Conservation (phyloP, 176 grass and related monocot species). For the Carex scoparia region DNA sequence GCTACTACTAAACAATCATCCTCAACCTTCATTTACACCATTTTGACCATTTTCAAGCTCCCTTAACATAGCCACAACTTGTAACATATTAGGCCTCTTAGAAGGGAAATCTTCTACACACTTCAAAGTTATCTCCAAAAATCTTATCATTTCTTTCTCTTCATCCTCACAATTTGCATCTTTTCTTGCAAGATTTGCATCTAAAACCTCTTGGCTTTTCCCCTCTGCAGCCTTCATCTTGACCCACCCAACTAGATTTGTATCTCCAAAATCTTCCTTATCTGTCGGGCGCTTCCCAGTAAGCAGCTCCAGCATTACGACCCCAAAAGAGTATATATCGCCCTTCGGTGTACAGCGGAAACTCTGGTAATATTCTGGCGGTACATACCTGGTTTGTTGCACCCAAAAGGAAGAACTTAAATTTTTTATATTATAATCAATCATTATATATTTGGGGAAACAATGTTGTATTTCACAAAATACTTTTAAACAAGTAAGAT, state of each 20-base stretch:
- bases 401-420: background rate
- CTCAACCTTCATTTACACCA: background rate
- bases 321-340: slow-evolving; percentile 94
- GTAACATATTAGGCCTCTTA: slow-evolving; percentile 80
- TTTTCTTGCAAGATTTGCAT: slow-evolving; percentile 39
- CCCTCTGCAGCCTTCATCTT: slow-evolving; percentile 87
- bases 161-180: background rate
- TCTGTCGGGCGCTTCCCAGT: slow-evolving; percentile 75
- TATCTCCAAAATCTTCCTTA: slow-evolving; percentile 95
- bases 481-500: slow-evolving; percentile 7
- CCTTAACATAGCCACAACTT: slow-evolving; percentile 70
- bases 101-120: slow-evolving; percentile 93
- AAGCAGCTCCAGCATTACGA: slow-evolving; percentile 78
- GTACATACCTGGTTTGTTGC: slow-evolving; percentile 44
- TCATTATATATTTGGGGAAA: background rate
- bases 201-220: slow-evolving; percentile 59
- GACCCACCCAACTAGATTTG: slow-evolving; percentile 85
- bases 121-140: slow-evolving; percentile 74
- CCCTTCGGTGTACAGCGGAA: slow-evolving; percentile 89
- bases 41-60: slow-evolving; percentile 44
- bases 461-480: background rate
- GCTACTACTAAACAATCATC: no score
- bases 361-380: slow-evolving; percentile 99
- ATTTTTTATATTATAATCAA: background rate
- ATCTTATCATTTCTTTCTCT: slow-evolving; percentile 58